phyloP scores from a whole-genome alignment of 345 rosid genomes.

The Rhodamnia rubescens region DNA sequence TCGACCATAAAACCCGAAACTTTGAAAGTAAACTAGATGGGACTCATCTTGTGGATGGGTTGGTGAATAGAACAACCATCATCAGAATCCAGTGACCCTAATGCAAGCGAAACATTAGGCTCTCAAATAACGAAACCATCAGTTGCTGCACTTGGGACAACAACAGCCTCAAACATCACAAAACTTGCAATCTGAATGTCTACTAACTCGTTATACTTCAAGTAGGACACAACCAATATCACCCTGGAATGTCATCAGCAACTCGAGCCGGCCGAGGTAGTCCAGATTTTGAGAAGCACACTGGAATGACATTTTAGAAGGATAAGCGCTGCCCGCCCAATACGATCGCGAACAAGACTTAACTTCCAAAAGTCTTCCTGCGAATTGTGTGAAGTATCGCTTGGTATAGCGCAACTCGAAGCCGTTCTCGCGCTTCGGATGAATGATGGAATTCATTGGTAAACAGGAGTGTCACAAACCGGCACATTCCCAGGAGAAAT shows the following conservation, averaged over 20 bases:
- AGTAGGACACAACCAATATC: neutral
- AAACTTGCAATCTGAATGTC: neutral
- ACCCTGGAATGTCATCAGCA: neutral
- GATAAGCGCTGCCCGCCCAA: neutral
- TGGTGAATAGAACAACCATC: neutral
- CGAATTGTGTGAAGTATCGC: no score
- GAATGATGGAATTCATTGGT: neutral
- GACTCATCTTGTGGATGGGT: neutral
- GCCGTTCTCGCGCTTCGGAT: neutral
- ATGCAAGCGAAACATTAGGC: neutral
- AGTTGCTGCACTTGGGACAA: neutral
- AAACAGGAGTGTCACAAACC: neutral
- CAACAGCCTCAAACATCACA: neutral
- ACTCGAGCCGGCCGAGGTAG: neutral
- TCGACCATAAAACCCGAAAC: neutral
- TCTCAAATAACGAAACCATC: neutral
- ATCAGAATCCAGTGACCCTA: neutral
- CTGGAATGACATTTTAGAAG: neutral
- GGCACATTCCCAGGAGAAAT: neutral
- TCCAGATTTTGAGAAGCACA: neutral
- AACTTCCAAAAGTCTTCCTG: neutral
- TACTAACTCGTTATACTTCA: neutral
- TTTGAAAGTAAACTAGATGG: neutral
- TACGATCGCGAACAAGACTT: neutral
- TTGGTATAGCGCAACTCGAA: no score